Percentiles rank a stretch among this genome's conserved stretches.
phyloP scores from a whole-genome alignment of 352 stramenopile species.

The Phytophthora megakarya region DNA sequence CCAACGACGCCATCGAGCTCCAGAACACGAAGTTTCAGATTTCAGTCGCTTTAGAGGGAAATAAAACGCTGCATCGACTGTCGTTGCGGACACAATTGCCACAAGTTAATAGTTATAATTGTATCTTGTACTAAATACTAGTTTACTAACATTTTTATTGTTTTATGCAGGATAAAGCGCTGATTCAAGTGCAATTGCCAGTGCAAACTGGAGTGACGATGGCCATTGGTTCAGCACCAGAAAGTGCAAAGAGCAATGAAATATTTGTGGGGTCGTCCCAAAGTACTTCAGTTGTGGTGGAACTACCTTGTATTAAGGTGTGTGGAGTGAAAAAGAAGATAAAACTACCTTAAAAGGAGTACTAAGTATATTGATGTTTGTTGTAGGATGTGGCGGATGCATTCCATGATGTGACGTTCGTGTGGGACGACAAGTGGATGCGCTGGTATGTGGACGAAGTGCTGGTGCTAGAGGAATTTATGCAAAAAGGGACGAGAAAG shows the following conservation, averaged over 20 bases:
- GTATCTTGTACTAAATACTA: neutral
- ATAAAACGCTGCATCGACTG: constrained; percentile 25
- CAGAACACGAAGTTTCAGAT: constrained; percentile 16
- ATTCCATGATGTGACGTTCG: constrained; percentile 44
- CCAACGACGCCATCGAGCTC: constrained; percentile 18
- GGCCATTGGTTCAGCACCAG: constrained; percentile 25
- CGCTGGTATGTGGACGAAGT: constrained; percentile 63
- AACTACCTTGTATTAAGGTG: constrained; percentile 50
- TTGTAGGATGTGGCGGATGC: constrained; percentile 35
- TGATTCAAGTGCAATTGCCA: constrained; percentile 34
- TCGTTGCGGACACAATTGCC: constrained; percentile 31
- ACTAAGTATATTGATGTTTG: neutral
- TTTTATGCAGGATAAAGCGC: constrained; percentile 26
- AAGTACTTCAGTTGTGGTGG: constrained; percentile 38
- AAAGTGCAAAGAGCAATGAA: constrained; percentile 19
- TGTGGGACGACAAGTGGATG: constrained; percentile 58
- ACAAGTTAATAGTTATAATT: constrained; percentile 23
- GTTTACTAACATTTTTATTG: neutral
- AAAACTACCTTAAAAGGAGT: neutral
- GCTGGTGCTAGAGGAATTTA: constrained; percentile 52
- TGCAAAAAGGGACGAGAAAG: constrained; percentile 11
- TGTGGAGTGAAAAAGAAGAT: neutral
- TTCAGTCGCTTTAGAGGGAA: constrained; percentile 5
- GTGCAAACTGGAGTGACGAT: constrained; percentile 28
- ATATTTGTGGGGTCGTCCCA: constrained; percentile 35